Conservation (phyloP, 2,329 filamentous ascomycete species). For the Fusarium kyushuense region DNA sequence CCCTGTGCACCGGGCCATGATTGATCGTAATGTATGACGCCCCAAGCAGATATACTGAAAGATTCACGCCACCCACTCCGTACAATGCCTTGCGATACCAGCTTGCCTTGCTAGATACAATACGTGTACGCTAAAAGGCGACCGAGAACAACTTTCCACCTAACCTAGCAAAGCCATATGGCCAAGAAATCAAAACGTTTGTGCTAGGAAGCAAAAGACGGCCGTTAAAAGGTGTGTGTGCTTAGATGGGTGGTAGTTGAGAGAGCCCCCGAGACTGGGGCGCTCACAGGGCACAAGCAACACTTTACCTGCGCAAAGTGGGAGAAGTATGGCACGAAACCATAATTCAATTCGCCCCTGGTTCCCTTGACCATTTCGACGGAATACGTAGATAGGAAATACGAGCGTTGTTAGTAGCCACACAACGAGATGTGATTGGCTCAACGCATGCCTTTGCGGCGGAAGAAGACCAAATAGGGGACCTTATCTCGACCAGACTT, state of each 20-base stretch:
- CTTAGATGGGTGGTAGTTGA: not conserved
- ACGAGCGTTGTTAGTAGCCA: not conserved
- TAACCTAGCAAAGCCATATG: not conserved
- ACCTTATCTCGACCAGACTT: conserved; percentile 54
- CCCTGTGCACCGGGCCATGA: conserved; percentile 3
- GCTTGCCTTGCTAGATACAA: conserved; percentile 30
- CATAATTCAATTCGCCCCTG: not conserved
- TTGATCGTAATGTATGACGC: conserved; percentile 1
- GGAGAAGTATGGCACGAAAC: not conserved
- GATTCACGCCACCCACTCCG: conserved; percentile 33
- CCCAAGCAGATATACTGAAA: conserved; percentile 14
- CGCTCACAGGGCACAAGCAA: not conserved
- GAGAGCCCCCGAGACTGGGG: not conserved
- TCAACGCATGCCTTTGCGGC: conserved; percentile 52
- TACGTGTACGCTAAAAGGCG: conserved; percentile 4
- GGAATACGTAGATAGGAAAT: not conserved
- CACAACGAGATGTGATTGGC: not conserved
- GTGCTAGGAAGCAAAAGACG: conserved; percentile 13
- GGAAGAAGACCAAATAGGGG: conserved; percentile 62
- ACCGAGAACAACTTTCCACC: not conserved
- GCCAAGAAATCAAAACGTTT: conserved; percentile 4
- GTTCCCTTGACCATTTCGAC: not conserved
- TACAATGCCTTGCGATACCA: conserved; percentile 36
- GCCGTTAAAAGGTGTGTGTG: not conserved
- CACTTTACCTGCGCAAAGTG: not conserved